Evolutionary conservation across 305 asterid species (phyloP).

Genomic region (Fraxinus sp.): DNA sequence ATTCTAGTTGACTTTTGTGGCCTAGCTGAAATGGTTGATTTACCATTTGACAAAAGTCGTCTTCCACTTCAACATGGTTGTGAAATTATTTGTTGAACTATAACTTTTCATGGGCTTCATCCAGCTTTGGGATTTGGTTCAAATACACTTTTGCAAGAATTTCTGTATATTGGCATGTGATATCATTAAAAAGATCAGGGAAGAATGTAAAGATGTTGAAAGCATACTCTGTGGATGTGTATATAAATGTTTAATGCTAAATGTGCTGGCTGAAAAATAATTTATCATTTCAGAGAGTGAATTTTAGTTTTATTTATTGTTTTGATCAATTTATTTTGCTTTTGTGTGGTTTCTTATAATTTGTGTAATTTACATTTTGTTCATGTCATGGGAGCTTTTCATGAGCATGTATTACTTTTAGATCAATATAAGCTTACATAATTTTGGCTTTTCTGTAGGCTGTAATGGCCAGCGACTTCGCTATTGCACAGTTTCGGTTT

Average conservation of each 20-base stretch:
- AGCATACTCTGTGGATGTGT: not conserved
- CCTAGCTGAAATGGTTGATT: not conserved
- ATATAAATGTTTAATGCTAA: not conserved
- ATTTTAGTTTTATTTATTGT: not conserved
- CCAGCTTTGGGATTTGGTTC: not conserved
- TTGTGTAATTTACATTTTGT: not conserved
- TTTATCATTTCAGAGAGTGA: not conserved
- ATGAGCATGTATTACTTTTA: conserved; percentile 5
- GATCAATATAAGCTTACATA: conserved; percentile 29
- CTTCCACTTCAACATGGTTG: not conserved
- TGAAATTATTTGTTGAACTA: not conserved
- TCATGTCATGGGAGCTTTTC: not conserved
- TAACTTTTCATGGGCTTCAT: not conserved
- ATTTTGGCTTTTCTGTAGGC: conserved; percentile 65
- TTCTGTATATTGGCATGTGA: not conserved
- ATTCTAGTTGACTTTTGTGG: not conserved
- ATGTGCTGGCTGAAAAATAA: not conserved
- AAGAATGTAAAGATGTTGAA: not conserved
- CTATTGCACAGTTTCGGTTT: conserved; percentile 88
- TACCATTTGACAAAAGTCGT: not conserved
- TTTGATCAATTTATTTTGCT: not conserved
- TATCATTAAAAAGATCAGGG: not conserved
- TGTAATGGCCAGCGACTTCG: conserved; percentile 96
- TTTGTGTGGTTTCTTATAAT: not conserved
- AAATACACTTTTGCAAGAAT: not conserved